Base-by-base conservation (phyloP, 176 grass and related monocot species). In the Carex pumila region DNA sequence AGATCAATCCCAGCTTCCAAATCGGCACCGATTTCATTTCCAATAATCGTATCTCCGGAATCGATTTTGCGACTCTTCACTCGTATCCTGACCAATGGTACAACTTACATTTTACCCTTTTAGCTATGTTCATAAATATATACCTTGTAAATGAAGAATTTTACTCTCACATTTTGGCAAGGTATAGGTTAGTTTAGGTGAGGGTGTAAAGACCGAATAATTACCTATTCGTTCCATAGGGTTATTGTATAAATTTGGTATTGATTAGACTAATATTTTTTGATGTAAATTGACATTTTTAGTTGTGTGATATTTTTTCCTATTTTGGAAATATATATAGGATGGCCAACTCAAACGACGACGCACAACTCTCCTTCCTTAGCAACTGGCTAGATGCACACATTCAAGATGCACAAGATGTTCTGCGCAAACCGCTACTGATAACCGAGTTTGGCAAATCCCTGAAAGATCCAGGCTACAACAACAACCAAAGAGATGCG, bases 71-170 rank as follows among this genome's bases (percentile, higher is more conserved):
- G 86, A 96, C 93, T 78, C 73, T 99, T 68, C 97, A 99, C 87
- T 90, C 87, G n/a, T 99, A 99, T 88, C 97, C 97, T 39, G 93
- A 99, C 66, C 97, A 91, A 86, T 99, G 97, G 91, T 93, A 90
- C 15, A 15, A 19, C 5, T 22, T 19, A 37, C 14, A 15, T 71
- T n/a, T 53, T 4, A 45, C 43, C 50, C 15, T 59, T 25, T 39
- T 39, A 39, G 37, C 37, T 39, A 39, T 39, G 37, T 39, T 39
- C 4, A 6, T 39, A 39, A 6, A 39, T 6, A 6, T 39, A 10
- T 49, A 49, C 2, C 45, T 9, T 49, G 45, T 49, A 49, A 49
- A 49, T 15, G 56, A 59, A 5, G 14, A 59, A 59, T 18, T 59
- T 59, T 56, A 18, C 17, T 59, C 4, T 59, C 64, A 66, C 12